Evolutionary conservation across 2,329 filamentous ascomycete species (phyloP), one percentile per base, ranked within the genome.

Genomic region (Ciborinia camelliae): DNA sequence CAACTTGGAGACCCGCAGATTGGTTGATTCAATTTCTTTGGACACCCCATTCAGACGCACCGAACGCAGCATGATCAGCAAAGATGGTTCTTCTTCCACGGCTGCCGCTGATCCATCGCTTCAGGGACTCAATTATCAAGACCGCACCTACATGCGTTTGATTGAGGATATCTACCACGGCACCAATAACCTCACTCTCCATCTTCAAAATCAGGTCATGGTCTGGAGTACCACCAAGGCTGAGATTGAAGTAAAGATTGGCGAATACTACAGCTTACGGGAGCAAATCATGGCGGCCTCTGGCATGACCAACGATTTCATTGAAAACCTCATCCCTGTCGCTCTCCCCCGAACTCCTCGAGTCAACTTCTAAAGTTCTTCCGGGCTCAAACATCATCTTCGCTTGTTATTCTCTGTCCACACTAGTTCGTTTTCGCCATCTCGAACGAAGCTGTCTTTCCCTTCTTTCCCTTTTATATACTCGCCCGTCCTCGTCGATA

Each of bases 161-260:
- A 59, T 59, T 14, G 43, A 59, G 32, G 55, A 59, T 18, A 59
- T 59, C 28, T 59, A 59, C 3, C 55, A 59, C 18, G 55, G 32
- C 4, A 59, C 55, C 43, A 45, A 59, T 15, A 59, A 59, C 10
- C 55, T 59, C 10, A 59, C 55, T 35, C 30, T 59, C 23, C 55
- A 59, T 37, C 55, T 59, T 26, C 55, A 59, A 12, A 37, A 59
- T 18, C 55, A 59, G n/a, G 55, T 32, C 14, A 35, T 59, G 41
- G 55, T 28, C 41, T 59, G 41, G 55, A n/a, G 30, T 26, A 14
- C 20, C 14, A 59, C 55, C 28, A 59, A 47, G 35, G 55, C 41
- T 15, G 55, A 59, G 30, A 26, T 59, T 26, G 55, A 59, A 30
- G 5, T 12, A 23, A 59, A 59, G 20, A 32, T 59, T 30, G 55